Evolutionary conservation across 139 green algal species (phyloP), one percentile per base, ranked within the genome.

Genomic region (Haematococcus sp.): DNA sequence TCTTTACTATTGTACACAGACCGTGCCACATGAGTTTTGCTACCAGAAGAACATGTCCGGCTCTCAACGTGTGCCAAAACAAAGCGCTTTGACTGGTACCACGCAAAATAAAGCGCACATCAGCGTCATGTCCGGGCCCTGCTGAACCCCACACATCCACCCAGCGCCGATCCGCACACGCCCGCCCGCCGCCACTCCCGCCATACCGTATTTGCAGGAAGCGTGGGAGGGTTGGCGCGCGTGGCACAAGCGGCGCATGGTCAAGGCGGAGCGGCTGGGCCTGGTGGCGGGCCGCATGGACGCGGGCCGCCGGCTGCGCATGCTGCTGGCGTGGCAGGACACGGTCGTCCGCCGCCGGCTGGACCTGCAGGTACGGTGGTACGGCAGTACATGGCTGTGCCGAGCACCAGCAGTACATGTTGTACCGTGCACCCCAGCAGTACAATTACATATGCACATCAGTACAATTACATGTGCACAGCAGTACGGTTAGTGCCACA

Each of bases 291-390:
- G n/a, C 17, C 58, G 58, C 3, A 30, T 30, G 2, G 11, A 40
- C 15, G 58, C n/a, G 23, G 23, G n/a, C 4, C 28, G 30, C 23
- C 28, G 22, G 25, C 58, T 33, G 25, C 58, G 58, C 25, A 34
- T 65, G 58, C 58, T 65, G 58, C n/a, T 65, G n/a, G 58, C 58
- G 4, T 65, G 58, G 58, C 58, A n/a, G n/a, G 30, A 34, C 58
- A 3, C 3, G 4, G 17, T 30, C 17, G 11, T 65, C 11, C 23
- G 58, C 58, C 28, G 23, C n/a, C 23, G 58, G 3, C 17, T 65
- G 58, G 58, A 65, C 9, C 3, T 19, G n/a, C 58, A 65, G 58
- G 58, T 65, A 11, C 25, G 58, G 7, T 49, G 40, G 7, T 49
- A 19, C 11, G 40, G 7, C 40, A 49, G 7, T 49, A 11, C n/a